Base-by-base conservation (phyloP, 352 stramenopile species). In the Phytophthora palmivora region DNA sequence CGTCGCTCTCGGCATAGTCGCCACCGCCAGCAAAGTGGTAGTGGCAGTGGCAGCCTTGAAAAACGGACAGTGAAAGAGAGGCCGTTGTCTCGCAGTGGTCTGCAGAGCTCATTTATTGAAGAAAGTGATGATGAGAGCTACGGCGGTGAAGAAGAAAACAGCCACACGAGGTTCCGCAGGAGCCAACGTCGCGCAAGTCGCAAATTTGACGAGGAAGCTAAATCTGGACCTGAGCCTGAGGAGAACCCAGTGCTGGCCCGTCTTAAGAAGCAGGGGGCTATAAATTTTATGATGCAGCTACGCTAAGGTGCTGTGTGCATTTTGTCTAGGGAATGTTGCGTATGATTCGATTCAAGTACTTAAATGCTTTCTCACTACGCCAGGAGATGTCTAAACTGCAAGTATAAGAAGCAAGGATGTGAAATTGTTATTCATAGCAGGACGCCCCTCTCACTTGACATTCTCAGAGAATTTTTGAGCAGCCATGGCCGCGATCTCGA, bases 231-330 rank as follows among this genome's bases (percentile, higher is more conserved):
- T 37, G 38, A 48, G 44, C 24, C 58, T 56, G 67, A 77, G 5
- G 79, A 88, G 34, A 94, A 92, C 57, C 85, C 85, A 2, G 82
- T 94, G 49, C 63, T 92, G 30, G 82, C 79, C 16, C 85, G 85
- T 19, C 78, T 94, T 6, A 86, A 83, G 56, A 92, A 92, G 58
- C 85, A 94, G 45, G 85, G 85, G 16, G 85, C 85, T n/a, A 63
- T 94, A 58, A 91, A 90, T 66, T 94, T 91, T 74, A 94, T 92
- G 82, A 74, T 86, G 70, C 75, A 79, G 58, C 52, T 73, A 52
- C 58, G 33, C n/a, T 78, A 86, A 72, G 21, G 37, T 22, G 48
- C 19, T 15, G 52, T 52, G 59, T 70, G 36, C 58, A 64, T 54
- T 44, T 49, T 77, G 39, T 70, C 47, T 73, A 67, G 52, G 55